Evolutionary conservation across 257 asterid species (phyloP).

Genomic region (Mitragyna speciosa): DNA sequence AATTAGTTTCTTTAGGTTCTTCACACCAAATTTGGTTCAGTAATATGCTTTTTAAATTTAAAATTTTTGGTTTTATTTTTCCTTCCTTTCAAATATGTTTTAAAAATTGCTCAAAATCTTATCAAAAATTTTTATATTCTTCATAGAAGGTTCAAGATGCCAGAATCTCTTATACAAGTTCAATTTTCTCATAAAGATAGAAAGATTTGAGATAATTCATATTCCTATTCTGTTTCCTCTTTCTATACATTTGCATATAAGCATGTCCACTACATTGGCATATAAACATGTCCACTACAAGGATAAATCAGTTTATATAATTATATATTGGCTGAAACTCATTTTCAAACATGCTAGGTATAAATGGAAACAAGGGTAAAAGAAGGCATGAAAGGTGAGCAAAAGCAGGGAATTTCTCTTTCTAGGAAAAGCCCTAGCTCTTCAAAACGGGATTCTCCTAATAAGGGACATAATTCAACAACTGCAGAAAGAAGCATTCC

Average conservation of each 20-base stretch:
- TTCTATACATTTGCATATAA: not conserved
- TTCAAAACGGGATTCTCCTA: slow-evolving; percentile 27
- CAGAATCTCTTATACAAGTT: not conserved
- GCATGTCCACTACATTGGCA: no score
- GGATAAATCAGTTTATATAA: not conserved
- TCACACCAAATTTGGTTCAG: not conserved
- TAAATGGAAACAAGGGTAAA: slow-evolving; percentile 57
- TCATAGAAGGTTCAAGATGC: no score
- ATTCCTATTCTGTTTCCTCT: not conserved
- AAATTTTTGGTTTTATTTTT: not conserved
- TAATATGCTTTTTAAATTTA: not conserved
- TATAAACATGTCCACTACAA: not conserved
- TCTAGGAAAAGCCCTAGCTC: slow-evolving; percentile 29
- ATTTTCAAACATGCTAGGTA: not conserved
- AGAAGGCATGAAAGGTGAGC: slow-evolving; percentile 41
- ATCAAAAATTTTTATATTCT: no score
- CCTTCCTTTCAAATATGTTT: no score
- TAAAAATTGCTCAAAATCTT: no score
- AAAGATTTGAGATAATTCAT: not conserved
- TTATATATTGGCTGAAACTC: not conserved
- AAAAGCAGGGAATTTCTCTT: slow-evolving; percentile 55
- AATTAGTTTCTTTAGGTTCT: not conserved
- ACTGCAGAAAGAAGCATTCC: slow-evolving; percentile 38
- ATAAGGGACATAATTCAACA: slow-evolving; percentile 22
- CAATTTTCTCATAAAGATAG: not conserved